phyloP scores from a whole-genome alignment of 2,329 filamentous ascomycete genomes.

The Aspergillus ochraceus region DNA sequence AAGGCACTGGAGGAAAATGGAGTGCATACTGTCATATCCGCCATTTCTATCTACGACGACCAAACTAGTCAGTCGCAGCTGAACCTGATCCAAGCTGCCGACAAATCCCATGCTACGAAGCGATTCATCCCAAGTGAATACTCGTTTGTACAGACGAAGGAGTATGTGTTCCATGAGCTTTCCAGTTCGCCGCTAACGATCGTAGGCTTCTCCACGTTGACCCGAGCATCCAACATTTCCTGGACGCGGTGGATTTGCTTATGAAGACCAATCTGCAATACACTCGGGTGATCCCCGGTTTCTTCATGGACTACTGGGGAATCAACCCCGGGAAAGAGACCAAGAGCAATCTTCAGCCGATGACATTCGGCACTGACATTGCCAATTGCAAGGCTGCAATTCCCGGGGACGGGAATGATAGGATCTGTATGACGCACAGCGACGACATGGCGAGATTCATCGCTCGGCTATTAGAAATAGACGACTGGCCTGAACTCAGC shows the following conservation, averaged over 20 bases:
- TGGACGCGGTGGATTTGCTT: slow-evolving; percentile 30
- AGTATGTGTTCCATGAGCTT: slow-evolving; percentile 23
- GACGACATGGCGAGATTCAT: slow-evolving; percentile 52
- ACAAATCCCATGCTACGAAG: slow-evolving; percentile 37
- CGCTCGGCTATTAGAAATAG: slow-evolving; percentile 41
- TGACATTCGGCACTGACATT: slow-evolving; percentile 48
- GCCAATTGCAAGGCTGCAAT: slow-evolving; percentile 47
- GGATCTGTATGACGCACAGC: slow-evolving; percentile 50
- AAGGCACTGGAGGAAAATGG: slow-evolving; percentile 37
- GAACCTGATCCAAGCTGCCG: slow-evolving; percentile 49
- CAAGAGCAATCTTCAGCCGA: slow-evolving; percentile 40
- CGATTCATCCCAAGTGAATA: slow-evolving; percentile 48
- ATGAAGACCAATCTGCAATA: slow-evolving; percentile 37
- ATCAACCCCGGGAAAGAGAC: slow-evolving; percentile 29
- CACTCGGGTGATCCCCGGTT: slow-evolving; percentile 43
- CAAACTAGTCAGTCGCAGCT: slow-evolving; percentile 36
- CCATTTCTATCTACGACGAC: slow-evolving; percentile 35
- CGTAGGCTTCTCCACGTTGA: slow-evolving; percentile 27
- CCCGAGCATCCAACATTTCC: slow-evolving; percentile 32
- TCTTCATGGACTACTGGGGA: slow-evolving; percentile 51
- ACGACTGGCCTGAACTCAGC: slow-evolving; percentile 46
- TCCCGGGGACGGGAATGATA: slow-evolving; percentile 50
- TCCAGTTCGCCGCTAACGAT: slow-evolving; percentile 3
- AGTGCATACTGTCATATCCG: slow-evolving; percentile 48
- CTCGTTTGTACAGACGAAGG: slow-evolving; percentile 34